Percentiles rank a stretch among this genome's conserved stretches.
These are phyloP conservation scores for Obba rivulosa DNA, from an alignment of 768 basidiomycete species.

Conservation along the genomic window DNA sequence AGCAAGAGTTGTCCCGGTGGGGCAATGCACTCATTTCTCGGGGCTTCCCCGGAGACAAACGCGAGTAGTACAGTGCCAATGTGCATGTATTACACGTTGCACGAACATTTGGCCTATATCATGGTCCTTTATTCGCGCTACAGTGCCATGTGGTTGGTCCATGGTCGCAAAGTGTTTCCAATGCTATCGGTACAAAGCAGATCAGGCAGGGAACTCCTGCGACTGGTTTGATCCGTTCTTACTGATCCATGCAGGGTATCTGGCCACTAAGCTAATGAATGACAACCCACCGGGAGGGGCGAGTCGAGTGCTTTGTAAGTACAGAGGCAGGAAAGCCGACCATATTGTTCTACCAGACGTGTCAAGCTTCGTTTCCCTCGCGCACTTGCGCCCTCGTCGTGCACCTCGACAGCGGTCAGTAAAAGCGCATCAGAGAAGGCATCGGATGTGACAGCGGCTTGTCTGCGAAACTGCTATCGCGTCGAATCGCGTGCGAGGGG, in stretches of 20 bases:
- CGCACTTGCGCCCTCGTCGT: slow-evolving; percentile 15
- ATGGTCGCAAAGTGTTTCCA: background rate
- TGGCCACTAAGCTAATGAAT: too few relatives aligned
- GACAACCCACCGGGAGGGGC: too few relatives aligned
- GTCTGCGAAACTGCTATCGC: slow-evolving; percentile 17
- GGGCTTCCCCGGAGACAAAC: slow-evolving; percentile 1
- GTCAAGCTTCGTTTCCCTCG: too few relatives aligned
- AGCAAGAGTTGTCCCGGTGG: slow-evolving; percentile 18
- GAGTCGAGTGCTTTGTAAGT: too few relatives aligned
- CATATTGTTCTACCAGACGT: too few relatives aligned
- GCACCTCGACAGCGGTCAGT: slow-evolving; percentile 12
- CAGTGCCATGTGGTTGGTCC: background rate
- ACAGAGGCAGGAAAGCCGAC: too few relatives aligned
- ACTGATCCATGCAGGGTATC: too few relatives aligned
- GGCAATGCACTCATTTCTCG: slow-evolving; percentile 19
- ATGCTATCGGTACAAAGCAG: background rate
- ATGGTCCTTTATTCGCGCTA: background rate
- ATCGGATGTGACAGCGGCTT: background rate
- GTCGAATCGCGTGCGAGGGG: slow-evolving; percentile 12
- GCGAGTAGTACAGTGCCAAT: slow-evolving; percentile 2
- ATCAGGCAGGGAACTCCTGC: too few relatives aligned
- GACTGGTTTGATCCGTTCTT: too few relatives aligned
- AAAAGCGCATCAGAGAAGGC: slow-evolving; percentile 10
- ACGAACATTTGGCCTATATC: background rate
- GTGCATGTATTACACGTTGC: slow-evolving; percentile 1